A percentile compares a stretch with the other conserved stretches of the same genome.
phyloP scores from a whole-genome alignment of 2,329 filamentous ascomycete genomes.

The Apiospora marii region DNA sequence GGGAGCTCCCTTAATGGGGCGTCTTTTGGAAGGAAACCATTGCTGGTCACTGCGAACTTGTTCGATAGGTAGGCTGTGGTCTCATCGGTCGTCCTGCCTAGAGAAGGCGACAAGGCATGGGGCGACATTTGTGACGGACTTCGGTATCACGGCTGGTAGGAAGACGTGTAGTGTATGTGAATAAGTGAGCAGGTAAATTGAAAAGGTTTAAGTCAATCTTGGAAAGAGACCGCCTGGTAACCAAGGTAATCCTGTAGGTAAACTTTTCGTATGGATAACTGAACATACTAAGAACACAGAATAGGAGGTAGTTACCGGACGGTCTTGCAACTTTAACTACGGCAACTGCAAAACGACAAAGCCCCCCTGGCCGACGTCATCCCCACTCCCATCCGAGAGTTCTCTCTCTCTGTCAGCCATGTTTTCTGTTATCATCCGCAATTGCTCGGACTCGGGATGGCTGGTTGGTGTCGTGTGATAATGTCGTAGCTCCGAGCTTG shows the following conservation, averaged over 20 bases:
- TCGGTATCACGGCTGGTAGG: background rate
- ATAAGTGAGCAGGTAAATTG: background rate
- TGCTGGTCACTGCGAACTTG: constrained; percentile 52
- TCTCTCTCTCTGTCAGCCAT: background rate
- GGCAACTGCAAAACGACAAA: background rate
- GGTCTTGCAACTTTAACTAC: background rate
- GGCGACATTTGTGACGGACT: constrained; percentile 48
- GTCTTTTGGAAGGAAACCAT: constrained; percentile 80
- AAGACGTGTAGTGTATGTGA: background rate
- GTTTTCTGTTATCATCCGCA: background rate
- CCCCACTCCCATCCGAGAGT: background rate
- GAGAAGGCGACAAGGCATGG: constrained; percentile 45
- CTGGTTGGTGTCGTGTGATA: background rate
- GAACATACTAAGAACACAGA: background rate
- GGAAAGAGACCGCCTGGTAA: background rate
- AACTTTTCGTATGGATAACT: background rate
- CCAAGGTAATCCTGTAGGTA: background rate
- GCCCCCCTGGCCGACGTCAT: background rate
- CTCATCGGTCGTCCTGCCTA: constrained; percentile 28
- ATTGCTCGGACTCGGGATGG: background rate
- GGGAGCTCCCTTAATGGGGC: constrained; percentile 72
- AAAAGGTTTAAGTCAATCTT: background rate
- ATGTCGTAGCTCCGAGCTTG: background rate
- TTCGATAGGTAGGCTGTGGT: constrained; percentile 35
- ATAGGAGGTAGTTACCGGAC: background rate